Conservation (phyloP, 2,329 filamentous ascomycete species). For the Diplodia seriata region DNA sequence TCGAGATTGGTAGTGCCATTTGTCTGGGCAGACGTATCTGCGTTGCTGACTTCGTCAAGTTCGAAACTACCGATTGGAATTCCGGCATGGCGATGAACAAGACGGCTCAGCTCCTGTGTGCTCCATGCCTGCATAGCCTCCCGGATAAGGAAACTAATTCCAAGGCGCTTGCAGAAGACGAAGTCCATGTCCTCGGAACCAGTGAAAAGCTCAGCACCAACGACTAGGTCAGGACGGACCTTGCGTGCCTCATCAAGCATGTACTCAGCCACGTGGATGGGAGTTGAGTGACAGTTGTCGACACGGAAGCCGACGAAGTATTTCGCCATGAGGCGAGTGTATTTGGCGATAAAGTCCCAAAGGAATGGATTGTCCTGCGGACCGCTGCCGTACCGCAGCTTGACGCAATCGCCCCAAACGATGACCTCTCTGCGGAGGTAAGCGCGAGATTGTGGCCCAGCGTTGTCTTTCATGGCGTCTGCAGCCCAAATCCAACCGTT, state of each 20-base stretch:
- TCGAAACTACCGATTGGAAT: slow-evolving; percentile 97
- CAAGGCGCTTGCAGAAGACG: slow-evolving; percentile 90
- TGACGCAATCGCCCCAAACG: slow-evolving; percentile 98
- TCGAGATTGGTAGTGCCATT: slow-evolving; percentile 57
- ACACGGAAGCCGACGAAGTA: slow-evolving; percentile 96
- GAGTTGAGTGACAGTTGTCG: slow-evolving; percentile 97
- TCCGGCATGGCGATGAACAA: slow-evolving; percentile 93
- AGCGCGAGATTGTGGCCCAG: slow-evolving; percentile 85
- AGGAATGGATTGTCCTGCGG: slow-evolving; percentile 89
- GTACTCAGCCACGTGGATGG: slow-evolving; percentile 91
- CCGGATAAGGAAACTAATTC: slow-evolving; percentile 87
- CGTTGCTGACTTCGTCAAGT: slow-evolving; percentile 79
- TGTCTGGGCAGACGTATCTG: slow-evolving; percentile 53
- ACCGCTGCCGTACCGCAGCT: slow-evolving; percentile 83
- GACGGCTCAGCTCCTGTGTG: slow-evolving; percentile 86
- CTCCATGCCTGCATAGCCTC: slow-evolving; percentile 99
- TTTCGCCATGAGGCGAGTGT: slow-evolving; percentile 89
- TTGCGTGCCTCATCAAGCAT: slow-evolving; percentile 92
- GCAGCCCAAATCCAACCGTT: slow-evolving; percentile 99
- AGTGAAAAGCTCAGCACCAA: slow-evolving; percentile 94
- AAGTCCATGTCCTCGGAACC: slow-evolving; percentile 97
- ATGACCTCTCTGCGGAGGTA: slow-evolving; percentile 97
- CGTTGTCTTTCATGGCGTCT: slow-evolving; percentile 92
- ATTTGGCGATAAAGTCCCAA: slow-evolving; percentile 95
- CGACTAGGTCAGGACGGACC: slow-evolving; percentile 84